phyloP scores from a whole-genome alignment of 2,329 filamentous ascomycete genomes.

The Lasiodiplodia theobromae region DNA sequence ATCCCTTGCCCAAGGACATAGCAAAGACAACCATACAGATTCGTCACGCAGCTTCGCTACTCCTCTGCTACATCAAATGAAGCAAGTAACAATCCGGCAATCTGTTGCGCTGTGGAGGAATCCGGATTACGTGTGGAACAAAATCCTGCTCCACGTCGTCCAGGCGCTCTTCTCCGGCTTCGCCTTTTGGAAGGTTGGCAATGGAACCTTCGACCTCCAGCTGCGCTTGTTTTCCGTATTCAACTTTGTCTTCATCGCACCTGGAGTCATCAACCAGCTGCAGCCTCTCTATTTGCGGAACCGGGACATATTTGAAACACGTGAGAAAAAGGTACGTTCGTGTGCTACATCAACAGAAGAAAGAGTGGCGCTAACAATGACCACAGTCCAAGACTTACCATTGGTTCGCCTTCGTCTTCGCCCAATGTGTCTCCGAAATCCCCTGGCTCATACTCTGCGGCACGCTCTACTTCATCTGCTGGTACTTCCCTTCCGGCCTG shows the following conservation, averaged over 20 bases:
- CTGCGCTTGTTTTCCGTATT: not conserved
- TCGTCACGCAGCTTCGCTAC: not conserved
- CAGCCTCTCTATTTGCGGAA: not conserved
- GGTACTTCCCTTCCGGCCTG: constrained; percentile 81
- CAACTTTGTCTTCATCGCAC: constrained; percentile 6
- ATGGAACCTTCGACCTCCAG: not conserved
- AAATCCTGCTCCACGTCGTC: constrained; percentile 33
- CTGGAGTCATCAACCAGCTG: not conserved
- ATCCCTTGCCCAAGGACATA: constrained; percentile 60
- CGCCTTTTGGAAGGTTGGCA: constrained; percentile 47
- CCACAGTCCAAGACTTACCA: constrained; percentile 73
- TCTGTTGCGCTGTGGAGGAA: constrained; percentile 37
- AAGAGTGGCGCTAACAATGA: not conserved
- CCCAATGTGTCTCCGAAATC: constrained; percentile 75
- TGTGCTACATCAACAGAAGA: not conserved
- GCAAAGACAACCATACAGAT: not conserved
- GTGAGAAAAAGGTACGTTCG: not conserved
- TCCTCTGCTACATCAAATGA: not conserved
- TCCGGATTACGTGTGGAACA: constrained; percentile 50
- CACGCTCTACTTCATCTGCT: constrained; percentile 68
- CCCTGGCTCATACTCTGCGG: constrained; percentile 70
- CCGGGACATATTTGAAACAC: not conserved
- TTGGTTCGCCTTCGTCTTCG: constrained; percentile 75
- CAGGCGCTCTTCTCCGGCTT: constrained; percentile 48
- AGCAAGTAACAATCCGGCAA: not conserved